Evolutionary conservation across 1,284 basidiomycete genomes (phyloP).

Genomic region (Pseudozyma hubeiensis): DNA sequence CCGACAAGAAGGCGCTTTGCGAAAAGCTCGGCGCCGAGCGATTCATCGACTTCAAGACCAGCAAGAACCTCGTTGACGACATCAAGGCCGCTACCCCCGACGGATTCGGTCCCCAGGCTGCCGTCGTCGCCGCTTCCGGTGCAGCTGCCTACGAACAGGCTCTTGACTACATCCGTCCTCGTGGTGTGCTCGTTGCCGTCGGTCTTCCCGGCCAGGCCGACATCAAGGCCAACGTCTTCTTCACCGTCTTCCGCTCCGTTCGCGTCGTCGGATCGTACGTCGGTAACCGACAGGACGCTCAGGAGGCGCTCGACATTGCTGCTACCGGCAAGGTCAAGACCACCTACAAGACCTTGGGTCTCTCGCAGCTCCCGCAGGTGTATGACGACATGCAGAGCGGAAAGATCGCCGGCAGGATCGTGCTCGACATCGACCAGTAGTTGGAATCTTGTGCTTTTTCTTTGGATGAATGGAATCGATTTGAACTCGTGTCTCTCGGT

Average conservation of each 20-base stretch:
- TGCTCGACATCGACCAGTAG: constrained; percentile 72
- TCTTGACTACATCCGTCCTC: constrained; percentile 74
- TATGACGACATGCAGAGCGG: constrained; percentile 75
- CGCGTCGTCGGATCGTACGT: constrained; percentile 81
- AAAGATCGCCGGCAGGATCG: constrained; percentile 75
- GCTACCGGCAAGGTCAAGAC: constrained; percentile 77
- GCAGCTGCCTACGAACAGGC: constrained; percentile 78
- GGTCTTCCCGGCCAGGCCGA: constrained; percentile 77
- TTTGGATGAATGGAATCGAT: too few relatives aligned
- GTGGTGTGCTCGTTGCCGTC: constrained; percentile 78
- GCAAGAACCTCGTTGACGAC: constrained; percentile 74
- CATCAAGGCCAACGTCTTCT: constrained; percentile 79
- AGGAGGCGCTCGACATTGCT: constrained; percentile 76
- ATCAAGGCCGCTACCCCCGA: constrained; percentile 76
- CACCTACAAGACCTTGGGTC: constrained; percentile 72
- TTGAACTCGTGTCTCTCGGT: too few relatives aligned
- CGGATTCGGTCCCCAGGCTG: constrained; percentile 79
- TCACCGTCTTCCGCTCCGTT: constrained; percentile 73
- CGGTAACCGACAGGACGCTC: constrained; percentile 70
- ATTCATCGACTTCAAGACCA: constrained; percentile 81
- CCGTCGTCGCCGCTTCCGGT: constrained; percentile 68
- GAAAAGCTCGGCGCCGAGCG: constrained; percentile 79
- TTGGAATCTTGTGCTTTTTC: neutral
- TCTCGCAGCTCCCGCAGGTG: constrained; percentile 73
- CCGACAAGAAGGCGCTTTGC: constrained; percentile 79